phyloP scores from a whole-genome alignment of 306 rosid genomes.

The Ormosia semicastrata region DNA sequence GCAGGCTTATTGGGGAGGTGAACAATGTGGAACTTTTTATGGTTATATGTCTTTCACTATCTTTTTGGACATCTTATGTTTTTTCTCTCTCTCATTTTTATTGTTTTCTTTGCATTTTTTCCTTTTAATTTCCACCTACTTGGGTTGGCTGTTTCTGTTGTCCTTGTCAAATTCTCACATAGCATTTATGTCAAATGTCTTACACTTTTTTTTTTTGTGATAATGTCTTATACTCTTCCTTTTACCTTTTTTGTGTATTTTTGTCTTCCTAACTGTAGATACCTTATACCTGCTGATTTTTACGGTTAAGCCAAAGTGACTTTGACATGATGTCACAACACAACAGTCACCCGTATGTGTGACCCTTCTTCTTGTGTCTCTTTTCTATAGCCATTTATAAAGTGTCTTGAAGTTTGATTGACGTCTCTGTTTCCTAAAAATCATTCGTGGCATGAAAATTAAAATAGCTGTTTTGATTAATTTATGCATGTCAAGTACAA shows the following conservation, averaged over 20 bases:
- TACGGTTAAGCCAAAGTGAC: background rate
- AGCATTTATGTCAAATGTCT: background rate
- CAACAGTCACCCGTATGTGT: background rate
- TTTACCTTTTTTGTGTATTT: background rate
- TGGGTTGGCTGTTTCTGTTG: background rate
- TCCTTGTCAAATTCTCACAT: background rate
- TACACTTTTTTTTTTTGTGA: too few species aligned
- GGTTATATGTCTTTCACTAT: constrained; percentile 3
- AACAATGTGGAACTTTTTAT: background rate
- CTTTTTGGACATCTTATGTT: background rate
- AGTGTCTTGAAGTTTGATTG: background rate
- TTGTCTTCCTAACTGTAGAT: background rate
- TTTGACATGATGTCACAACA: background rate
- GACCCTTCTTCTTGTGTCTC: background rate
- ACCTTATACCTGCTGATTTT: background rate
- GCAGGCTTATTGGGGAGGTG: constrained; percentile 4
- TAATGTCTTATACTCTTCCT: background rate
- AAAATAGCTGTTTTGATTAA: background rate
- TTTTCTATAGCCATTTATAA: background rate
- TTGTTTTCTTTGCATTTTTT: background rate
- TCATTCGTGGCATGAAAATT: background rate
- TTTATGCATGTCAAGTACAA: background rate
- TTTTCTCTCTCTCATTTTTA: background rate
- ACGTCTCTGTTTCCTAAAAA: background rate
- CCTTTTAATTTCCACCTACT: background rate